These are phyloP conservation scores for Hemileia vastatrix DNA, from an alignment of 1,284 basidiomycete genomes.

Conservation along the genomic window DNA sequence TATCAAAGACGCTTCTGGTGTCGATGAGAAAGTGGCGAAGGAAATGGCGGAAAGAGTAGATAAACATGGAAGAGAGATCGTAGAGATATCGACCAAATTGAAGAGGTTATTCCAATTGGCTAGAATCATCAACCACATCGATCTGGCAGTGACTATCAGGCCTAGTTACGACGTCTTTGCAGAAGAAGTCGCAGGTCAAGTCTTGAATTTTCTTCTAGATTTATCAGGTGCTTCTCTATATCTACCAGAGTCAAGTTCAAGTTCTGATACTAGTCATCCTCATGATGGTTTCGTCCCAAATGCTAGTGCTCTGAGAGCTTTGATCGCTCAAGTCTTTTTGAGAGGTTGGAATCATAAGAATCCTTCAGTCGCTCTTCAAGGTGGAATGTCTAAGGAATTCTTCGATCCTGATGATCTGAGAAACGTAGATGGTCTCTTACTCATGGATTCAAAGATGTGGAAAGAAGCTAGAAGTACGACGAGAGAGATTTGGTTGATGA, in stretches of 20 bases:
- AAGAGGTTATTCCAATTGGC: conserved; percentile 66
- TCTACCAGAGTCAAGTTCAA: neutral
- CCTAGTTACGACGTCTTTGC: conserved; percentile 78
- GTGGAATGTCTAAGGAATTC: conserved; percentile 33
- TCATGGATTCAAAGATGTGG: conserved; percentile 74
- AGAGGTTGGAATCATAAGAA: conserved; percentile 29
- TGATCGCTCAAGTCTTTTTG: conserved; percentile 31
- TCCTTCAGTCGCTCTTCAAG: conserved; percentile 22
- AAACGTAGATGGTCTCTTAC: conserved; percentile 61
- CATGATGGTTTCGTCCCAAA: conserved; percentile 41
- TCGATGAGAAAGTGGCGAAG: conserved; percentile 56
- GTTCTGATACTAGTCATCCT: conserved; percentile 12
- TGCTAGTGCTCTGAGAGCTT: conserved; percentile 51
- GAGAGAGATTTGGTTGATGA: conserved; percentile 69
- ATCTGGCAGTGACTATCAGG: conserved; percentile 80
- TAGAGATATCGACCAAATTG: conserved; percentile 64
- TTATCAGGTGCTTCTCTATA: too few species aligned
- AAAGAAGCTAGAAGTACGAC: conserved; percentile 66
- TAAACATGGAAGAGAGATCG: conserved; percentile 69
- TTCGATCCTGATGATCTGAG: conserved; percentile 44
- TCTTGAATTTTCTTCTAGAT: conserved; percentile 77
- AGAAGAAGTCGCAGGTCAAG: conserved; percentile 73
- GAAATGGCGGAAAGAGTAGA: conserved; percentile 63
- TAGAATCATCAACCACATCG: conserved; percentile 70
- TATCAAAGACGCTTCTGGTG: conserved; percentile 58